A percentile compares a stretch with the other conserved stretches of the same genome.
These are phyloP conservation scores for Corrigiola litoralis DNA, from an alignment of 179 eudicot species.

Conservation along the genomic window DNA sequence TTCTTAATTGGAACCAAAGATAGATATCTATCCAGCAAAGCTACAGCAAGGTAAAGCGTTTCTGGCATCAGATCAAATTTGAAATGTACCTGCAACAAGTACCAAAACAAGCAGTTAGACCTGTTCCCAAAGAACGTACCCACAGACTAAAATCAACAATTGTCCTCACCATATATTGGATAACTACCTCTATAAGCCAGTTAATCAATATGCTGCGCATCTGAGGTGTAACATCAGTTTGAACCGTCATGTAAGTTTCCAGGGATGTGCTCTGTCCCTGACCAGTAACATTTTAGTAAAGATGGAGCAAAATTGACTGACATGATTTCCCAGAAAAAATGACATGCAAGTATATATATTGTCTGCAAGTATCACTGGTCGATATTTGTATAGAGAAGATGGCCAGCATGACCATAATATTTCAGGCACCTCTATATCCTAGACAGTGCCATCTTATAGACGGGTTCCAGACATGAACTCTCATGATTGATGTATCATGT, in stretches of 20 bases:
- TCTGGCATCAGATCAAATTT: constrained; percentile 93
- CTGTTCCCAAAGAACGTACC: not conserved
- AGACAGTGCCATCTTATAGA: no score
- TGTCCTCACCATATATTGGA: not conserved
- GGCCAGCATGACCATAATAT: not conserved
- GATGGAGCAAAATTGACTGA: not conserved
- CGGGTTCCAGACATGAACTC: not conserved
- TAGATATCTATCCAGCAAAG: constrained; percentile 70
- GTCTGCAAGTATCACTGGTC: not conserved
- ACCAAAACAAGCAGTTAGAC: constrained; percentile 13
- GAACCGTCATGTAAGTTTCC: constrained; percentile 60
- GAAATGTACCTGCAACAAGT: constrained; percentile 60
- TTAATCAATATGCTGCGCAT: constrained; percentile 91
- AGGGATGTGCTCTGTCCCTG: constrained; percentile 57
- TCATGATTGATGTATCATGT: not conserved
- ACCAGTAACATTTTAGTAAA: constrained; percentile 4
- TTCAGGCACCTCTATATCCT: not conserved
- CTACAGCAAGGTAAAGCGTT: constrained; percentile 84
- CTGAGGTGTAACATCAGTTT: constrained; percentile 67
- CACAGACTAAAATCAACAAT: not conserved
- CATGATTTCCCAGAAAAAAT: not conserved
- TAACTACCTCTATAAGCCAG: constrained; percentile 86
- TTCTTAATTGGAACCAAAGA: constrained; percentile 58
- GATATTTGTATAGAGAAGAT: not conserved
- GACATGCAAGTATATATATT: not conserved